phyloP scores from a whole-genome alignment of 208 protist genomes.

The Leishmania lainsoni region DNA sequence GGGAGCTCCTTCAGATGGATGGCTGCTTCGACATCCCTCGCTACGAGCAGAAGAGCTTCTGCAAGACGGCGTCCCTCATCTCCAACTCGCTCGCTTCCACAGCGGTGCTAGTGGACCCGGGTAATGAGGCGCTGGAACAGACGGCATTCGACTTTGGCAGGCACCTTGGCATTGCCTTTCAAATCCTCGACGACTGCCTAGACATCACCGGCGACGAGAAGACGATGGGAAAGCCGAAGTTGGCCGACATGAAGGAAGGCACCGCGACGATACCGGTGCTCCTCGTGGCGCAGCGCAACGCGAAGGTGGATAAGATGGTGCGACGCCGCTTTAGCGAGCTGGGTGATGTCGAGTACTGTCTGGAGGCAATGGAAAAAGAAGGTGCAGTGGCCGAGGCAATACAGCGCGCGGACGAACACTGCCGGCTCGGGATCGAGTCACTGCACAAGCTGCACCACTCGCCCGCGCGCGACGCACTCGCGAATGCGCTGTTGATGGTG shows the following conservation, averaged over 20 bases:
- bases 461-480: slow-evolving; percentile 60
- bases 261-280: slow-evolving; percentile 84
- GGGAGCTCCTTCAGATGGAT: slow-evolving; percentile 95
- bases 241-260: slow-evolving; percentile 82
- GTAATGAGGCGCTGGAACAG: slow-evolving; percentile 49
- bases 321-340: slow-evolving; percentile 57
- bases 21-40: slow-evolving; percentile 71
- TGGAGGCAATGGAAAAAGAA: slow-evolving; percentile 50
- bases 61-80: slow-evolving; percentile 95
- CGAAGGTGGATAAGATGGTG: slow-evolving; percentile 52
- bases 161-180: slow-evolving; percentile 94
- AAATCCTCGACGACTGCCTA: slow-evolving; percentile 95
- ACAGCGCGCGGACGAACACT: slow-evolving; percentile 69
- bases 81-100: slow-evolving; percentile 90
- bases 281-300: slow-evolving; percentile 63
- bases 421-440: slow-evolving; percentile 46
- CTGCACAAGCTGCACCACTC: slow-evolving; percentile 58
- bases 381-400: slow-evolving; percentile 65
- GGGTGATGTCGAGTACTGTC: slow-evolving; percentile 48
- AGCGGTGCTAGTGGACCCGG: slow-evolving; percentile 81
- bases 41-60: slow-evolving; percentile 94
- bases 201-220: slow-evolving; percentile 89
- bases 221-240: slow-evolving; percentile 74
- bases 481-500: slow-evolving; percentile 57
- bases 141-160: slow-evolving; percentile 85